These are phyloP conservation scores for Phytophthora nicotianae DNA, from an alignment of 352 stramenopile species.

Conservation along the genomic window DNA sequence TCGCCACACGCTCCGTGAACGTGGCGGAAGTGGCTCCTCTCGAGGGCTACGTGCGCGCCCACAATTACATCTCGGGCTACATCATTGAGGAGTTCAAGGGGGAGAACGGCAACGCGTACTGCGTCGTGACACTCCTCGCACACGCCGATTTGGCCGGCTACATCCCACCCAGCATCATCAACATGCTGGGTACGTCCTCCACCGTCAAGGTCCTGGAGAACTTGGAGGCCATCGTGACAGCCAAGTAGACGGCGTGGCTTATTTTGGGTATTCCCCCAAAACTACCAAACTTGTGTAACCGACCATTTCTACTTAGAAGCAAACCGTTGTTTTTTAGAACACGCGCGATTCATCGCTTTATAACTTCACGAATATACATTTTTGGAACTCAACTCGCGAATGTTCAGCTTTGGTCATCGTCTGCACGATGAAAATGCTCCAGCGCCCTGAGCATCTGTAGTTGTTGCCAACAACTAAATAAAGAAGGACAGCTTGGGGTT, in stretches of 20 bases:
- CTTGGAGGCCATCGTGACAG: conserved; percentile 56
- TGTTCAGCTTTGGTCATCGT: conserved; percentile 13
- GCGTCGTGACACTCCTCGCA: conserved; percentile 74
- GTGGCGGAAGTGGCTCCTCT: conserved; percentile 49
- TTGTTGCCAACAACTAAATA: conserved; percentile 43
- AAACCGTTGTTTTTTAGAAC: conserved; percentile 17
- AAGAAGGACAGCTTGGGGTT: conserved; percentile 51
- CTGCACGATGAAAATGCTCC: conserved; percentile 14
- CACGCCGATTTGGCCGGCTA: conserved; percentile 81
- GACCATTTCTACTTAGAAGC: conserved; percentile 19
- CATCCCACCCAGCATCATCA: conserved; percentile 80
- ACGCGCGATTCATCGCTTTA: conserved; percentile 8
- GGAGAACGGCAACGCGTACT: conserved; percentile 54
- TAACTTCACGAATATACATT: conserved; percentile 38
- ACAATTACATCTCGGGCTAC: conserved; percentile 80
- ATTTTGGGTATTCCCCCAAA: background rate
- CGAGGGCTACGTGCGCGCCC: conserved; percentile 68
- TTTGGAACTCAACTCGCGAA: conserved; percentile 6
- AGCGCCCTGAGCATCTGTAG: too few species aligned
- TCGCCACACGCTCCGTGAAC: conserved; percentile 70
- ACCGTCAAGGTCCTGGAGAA: conserved; percentile 82
- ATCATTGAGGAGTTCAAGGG: conserved; percentile 68
- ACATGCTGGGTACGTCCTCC: conserved; percentile 86
- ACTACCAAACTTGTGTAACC: background rate
- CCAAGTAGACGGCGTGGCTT: conserved; percentile 30